These are phyloP conservation scores for Cokeromyces recurvatus DNA, from an alignment of 371 early-diverging fungal species.

Conservation along the genomic window DNA sequence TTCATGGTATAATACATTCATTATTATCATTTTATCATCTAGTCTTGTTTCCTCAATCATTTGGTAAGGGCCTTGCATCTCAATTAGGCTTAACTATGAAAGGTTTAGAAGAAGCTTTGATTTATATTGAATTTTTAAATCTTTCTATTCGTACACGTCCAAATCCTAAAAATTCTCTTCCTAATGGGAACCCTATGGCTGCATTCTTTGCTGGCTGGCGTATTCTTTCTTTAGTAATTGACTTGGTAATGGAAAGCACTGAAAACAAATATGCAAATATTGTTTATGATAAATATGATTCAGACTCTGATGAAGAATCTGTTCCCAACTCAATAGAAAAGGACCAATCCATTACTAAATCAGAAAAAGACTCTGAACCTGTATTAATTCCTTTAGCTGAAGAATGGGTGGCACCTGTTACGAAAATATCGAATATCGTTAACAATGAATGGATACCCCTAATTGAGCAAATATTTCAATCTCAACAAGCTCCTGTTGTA, in stretches of 20 bases:
- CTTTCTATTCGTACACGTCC: constrained; percentile 5
- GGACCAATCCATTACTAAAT: neutral
- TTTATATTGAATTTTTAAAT: constrained; percentile 28
- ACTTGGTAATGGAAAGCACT: constrained; percentile 23
- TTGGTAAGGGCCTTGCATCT: constrained; percentile 39
- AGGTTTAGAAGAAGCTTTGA: constrained; percentile 33
- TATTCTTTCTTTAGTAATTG: constrained; percentile 21
- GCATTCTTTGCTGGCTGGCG: constrained; percentile 46
- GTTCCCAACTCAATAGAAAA: neutral
- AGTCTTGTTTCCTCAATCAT: constrained; percentile 28
- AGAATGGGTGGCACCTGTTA: constrained; percentile 21
- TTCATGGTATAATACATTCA: constrained; percentile 28
- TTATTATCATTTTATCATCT: constrained; percentile 38
- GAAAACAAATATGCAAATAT: constrained; percentile 23
- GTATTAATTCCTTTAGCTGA: constrained; percentile 22
- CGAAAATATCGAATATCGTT: constrained; percentile 16
- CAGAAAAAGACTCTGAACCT: neutral
- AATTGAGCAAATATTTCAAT: constrained; percentile 17
- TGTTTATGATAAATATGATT: constrained; percentile 4
- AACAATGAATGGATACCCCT: constrained; percentile 28
- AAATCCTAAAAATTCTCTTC: neutral
- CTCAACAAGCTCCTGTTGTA: constrained; percentile 20
- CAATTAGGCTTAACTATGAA: constrained; percentile 26
- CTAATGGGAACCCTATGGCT: constrained; percentile 32
- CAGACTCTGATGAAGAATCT: constrained; percentile 6